phyloP scores from a whole-genome alignment of 257 asterid species.

The Mitragyna speciosa region DNA sequence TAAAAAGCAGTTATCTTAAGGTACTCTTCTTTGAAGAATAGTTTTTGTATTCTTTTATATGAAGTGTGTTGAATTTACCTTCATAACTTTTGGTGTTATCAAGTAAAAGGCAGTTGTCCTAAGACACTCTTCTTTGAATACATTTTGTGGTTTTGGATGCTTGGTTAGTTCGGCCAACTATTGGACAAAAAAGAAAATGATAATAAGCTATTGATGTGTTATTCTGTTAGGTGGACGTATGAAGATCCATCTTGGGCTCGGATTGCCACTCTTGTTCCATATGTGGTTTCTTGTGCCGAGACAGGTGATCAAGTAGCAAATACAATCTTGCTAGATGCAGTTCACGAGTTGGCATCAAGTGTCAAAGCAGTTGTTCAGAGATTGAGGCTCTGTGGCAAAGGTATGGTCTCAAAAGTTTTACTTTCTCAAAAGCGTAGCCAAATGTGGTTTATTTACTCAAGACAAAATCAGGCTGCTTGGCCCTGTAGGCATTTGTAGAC shows the following conservation, averaged over 20 bases:
- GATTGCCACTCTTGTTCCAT: slow-evolving; percentile 67
- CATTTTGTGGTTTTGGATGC: neutral
- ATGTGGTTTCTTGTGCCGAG: slow-evolving; percentile 69
- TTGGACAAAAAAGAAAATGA: neutral
- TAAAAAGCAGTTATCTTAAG: too few relatives aligned
- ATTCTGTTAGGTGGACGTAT: slow-evolving; percentile 70
- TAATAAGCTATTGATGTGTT: neutral
- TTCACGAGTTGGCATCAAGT: slow-evolving; percentile 70
- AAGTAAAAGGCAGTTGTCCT: too few relatives aligned
- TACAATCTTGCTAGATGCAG: slow-evolving; percentile 56
- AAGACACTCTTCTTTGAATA: too few relatives aligned
- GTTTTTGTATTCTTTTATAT: too few relatives aligned
- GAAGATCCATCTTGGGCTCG: slow-evolving; percentile 85
- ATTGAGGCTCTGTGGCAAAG: slow-evolving; percentile 69
- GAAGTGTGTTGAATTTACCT: too few relatives aligned
- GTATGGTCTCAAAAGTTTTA: slow-evolving; percentile 29
- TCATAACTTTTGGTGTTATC: too few relatives aligned
- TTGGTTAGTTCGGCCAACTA: neutral
- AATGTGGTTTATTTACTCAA: neutral
- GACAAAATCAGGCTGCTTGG: neutral
- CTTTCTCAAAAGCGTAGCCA: neutral
- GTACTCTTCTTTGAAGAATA: too few relatives aligned
- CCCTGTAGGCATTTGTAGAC: neutral
- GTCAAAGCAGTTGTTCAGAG: slow-evolving; percentile 80
- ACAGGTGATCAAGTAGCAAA: slow-evolving; percentile 66